Conservation (phyloP, 768 basidiomycete species). For the Rhizopogon rudus region DNA sequence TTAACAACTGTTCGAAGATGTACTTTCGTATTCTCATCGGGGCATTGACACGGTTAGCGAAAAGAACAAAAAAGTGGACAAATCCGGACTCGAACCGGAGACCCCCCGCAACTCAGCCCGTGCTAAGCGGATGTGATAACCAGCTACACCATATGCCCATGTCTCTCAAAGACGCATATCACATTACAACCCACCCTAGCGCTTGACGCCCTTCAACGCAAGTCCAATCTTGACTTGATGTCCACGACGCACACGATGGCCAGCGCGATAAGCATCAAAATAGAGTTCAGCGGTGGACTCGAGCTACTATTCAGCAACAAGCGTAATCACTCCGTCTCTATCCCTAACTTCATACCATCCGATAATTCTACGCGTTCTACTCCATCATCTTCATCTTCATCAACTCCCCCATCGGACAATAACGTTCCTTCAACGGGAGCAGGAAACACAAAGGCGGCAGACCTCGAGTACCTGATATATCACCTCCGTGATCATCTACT, state of each 20-base stretch:
- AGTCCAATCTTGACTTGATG: neutral
- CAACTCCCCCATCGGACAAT: slow-evolving; percentile 2
- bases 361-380: slow-evolving; percentile 28
- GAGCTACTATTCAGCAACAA: slow-evolving; percentile 79
- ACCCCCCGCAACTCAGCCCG: slow-evolving; percentile 31
- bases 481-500: slow-evolving; percentile 75
- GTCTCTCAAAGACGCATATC: neutral
- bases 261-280: slow-evolving; percentile 37
- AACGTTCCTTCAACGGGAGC: neutral
- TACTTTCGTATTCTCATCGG: too few relatives aligned
- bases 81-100: slow-evolving; percentile 37
- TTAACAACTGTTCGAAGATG: too few relatives aligned
- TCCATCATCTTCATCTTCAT: neutral
- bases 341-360: slow-evolving; percentile 44
- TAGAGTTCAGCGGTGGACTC: slow-evolving; percentile 83
- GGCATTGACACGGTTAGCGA: neutral
- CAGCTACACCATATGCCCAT: slow-evolving; percentile 34
- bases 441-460: slow-evolving; percentile 38
- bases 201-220: too few relatives aligned
- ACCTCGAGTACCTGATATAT: slow-evolving; percentile 73
- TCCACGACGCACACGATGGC: slow-evolving; percentile 5
- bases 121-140: slow-evolving; percentile 38
- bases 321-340: slow-evolving; percentile 48
- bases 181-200: neutral
- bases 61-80: slow-evolving; percentile 26